Percentiles rank a stretch among this genome's conserved stretches.
phyloP scores from a whole-genome alignment of 2,329 filamentous ascomycete species.

The Phialemoniopsis sp. region DNA sequence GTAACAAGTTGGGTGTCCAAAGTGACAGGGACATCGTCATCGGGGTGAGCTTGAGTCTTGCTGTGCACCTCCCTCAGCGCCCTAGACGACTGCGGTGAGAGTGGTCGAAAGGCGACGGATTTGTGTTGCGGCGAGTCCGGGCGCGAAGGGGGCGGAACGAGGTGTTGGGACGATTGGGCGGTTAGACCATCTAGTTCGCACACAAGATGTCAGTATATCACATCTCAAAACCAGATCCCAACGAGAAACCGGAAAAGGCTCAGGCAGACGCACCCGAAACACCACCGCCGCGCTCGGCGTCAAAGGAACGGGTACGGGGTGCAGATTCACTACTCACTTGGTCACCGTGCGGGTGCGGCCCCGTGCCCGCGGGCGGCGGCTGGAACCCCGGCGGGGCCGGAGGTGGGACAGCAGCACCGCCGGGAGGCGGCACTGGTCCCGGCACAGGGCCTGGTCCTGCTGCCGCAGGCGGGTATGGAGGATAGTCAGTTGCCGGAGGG shows the following conservation, averaged over 20 bases:
- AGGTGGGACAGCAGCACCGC: background rate
- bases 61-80: slow-evolving; percentile 28
- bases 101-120: slow-evolving; percentile 41
- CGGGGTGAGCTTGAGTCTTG: too few relatives aligned
- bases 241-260: background rate
- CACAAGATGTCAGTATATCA: too few relatives aligned
- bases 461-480: slow-evolving; percentile 23
- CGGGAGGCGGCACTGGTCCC: background rate
- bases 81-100: slow-evolving; percentile 44
- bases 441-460: background rate
- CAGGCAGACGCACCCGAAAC: slow-evolving; percentile 10
- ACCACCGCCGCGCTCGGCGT: background rate
- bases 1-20: too few relatives aligned
- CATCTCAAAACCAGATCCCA: background rate
- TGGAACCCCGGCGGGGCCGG: background rate
- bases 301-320: too few relatives aligned
- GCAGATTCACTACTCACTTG: slow-evolving; percentile 11
- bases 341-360: slow-evolving; percentile 4
- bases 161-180: background rate
- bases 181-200: slow-evolving; percentile 9
- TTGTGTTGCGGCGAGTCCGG: slow-evolving; percentile 21
- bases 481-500: slow-evolving; percentile 35
- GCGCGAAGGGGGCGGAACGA: slow-evolving; percentile 6
- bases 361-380: background rate
- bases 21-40: too few relatives aligned